Conservation (phyloP, 2,329 filamentous ascomycete species). For the Xenoacremonium recifei region DNA sequence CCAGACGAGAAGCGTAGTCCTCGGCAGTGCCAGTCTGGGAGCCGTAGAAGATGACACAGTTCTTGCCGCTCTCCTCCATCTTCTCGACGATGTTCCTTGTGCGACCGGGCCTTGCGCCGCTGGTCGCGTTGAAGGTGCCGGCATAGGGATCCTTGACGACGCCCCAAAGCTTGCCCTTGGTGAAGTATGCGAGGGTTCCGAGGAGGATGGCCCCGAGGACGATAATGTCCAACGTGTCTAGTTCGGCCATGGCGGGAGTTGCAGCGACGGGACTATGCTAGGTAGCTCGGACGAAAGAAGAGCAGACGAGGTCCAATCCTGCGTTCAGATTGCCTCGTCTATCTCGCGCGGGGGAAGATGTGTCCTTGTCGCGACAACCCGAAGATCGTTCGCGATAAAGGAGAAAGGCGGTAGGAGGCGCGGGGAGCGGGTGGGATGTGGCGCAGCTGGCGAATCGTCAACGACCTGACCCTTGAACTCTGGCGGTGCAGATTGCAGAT, state of each 20-base stretch:
- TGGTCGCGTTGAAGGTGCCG: constrained; percentile 66
- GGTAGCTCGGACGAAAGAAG: no score
- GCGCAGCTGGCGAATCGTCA: constrained; percentile 13
- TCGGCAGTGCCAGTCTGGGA: constrained; percentile 98
- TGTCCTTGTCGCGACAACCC: neutral
- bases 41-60: constrained; percentile 97
- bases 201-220: constrained; percentile 84
- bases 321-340: no score
- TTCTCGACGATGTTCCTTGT: constrained; percentile 93
- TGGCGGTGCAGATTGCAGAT: constrained; percentile 7
- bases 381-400: no score
- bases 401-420: constrained; percentile 25
- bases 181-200: constrained; percentile 93
- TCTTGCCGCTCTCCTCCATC: constrained; percentile 93
- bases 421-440: constrained; percentile 22
- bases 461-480: no score
- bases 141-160: constrained; percentile 87
- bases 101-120: constrained; percentile 74
- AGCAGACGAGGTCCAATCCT: no score
- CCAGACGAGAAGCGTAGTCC: constrained; percentile 92
- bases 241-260: constrained; percentile 80
- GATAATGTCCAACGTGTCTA: constrained; percentile 92
- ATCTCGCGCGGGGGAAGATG: neutral
- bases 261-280: no score
- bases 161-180: constrained; percentile 93